Conservation (phyloP, 768 basidiomycete genomes). For the Rhodocollybia butyracea region DNA sequence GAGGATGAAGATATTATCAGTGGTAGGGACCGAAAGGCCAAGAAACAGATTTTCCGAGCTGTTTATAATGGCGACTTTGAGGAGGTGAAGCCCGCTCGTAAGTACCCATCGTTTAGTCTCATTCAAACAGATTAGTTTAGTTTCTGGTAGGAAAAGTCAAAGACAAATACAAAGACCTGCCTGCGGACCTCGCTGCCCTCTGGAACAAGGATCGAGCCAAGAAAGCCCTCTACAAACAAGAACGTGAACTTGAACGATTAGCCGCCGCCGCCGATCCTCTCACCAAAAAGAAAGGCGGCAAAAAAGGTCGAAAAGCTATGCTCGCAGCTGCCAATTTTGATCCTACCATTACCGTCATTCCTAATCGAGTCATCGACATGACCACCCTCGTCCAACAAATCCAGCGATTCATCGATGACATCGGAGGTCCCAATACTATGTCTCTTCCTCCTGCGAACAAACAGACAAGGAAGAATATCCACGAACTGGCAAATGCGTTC, state of each 20-base stretch:
- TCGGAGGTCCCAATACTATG: conserved; percentile 51
- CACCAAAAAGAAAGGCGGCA: conserved; percentile 58
- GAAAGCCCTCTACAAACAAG: conserved; percentile 74
- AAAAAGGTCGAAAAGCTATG: conserved; percentile 70
- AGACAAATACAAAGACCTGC: conserved; percentile 50
- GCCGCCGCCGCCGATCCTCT: conserved; percentile 61
- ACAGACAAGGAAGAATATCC: conserved; percentile 65
- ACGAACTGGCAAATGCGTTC: conserved; percentile 79
- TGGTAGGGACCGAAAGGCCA: conserved; percentile 42
- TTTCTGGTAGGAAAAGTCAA: conserved; percentile 38
- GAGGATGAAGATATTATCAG: conserved; percentile 49
- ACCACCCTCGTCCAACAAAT: conserved; percentile 69
- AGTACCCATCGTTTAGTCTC: conserved; percentile 20
- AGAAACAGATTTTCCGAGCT: conserved; percentile 58
- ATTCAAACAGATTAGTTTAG: conserved; percentile 1
- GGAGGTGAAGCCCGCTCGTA: conserved; percentile 47
- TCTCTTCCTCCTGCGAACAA: conserved; percentile 78
- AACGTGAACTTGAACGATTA: conserved; percentile 54
- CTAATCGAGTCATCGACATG: conserved; percentile 61
- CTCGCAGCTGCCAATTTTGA: conserved; percentile 51
- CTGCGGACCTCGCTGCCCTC: conserved; percentile 55
- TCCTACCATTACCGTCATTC: conserved; percentile 35
- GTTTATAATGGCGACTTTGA: conserved; percentile 55
- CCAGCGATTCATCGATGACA: conserved; percentile 59
- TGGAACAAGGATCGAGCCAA: conserved; percentile 83